phyloP scores from a whole-genome alignment of 148 eudicot species.

The Fagopyrum esculentum region DNA sequence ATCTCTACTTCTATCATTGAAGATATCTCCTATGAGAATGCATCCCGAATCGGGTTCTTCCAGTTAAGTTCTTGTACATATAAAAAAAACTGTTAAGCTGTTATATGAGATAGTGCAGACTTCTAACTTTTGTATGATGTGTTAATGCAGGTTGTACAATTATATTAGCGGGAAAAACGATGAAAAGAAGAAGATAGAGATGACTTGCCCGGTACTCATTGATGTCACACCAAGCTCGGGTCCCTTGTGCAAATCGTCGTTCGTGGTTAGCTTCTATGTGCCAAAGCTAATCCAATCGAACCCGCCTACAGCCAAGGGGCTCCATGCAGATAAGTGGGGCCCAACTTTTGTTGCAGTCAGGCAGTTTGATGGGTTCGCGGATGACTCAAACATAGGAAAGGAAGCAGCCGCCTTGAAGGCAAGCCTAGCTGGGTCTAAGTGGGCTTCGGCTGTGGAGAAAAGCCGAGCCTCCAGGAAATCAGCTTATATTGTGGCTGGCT shows the following conservation, averaged over 20 bases:
- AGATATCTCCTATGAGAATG: constrained; percentile 9
- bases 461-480: constrained; percentile 21
- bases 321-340: constrained; percentile 61
- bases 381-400: constrained; percentile 41
- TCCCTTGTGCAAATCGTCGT: constrained; percentile 72
- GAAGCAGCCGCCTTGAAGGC: constrained; percentile 55
- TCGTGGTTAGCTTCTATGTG: constrained; percentile 64
- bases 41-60: not conserved
- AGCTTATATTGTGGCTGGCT: constrained; percentile 59
- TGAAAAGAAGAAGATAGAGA: constrained; percentile 49
- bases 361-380: constrained; percentile 64
- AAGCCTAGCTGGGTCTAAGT: constrained; percentile 48
- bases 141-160: constrained; percentile 45
- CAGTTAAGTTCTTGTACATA: constrained; percentile 2
- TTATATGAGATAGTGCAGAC: not conserved
- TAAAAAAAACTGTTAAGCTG: not conserved
- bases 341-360: constrained; percentile 55
- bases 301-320: constrained; percentile 66
- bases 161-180: constrained; percentile 76
- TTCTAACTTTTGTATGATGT: not conserved
- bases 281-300: constrained; percentile 67
- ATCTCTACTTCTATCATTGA: not conserved
- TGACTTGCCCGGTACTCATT: constrained; percentile 84
- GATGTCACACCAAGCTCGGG: constrained; percentile 78
- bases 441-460: constrained; percentile 53